Base-by-base conservation (phyloP, 2,329 filamentous ascomycete species). In the Rhinocladiella similis region DNA sequence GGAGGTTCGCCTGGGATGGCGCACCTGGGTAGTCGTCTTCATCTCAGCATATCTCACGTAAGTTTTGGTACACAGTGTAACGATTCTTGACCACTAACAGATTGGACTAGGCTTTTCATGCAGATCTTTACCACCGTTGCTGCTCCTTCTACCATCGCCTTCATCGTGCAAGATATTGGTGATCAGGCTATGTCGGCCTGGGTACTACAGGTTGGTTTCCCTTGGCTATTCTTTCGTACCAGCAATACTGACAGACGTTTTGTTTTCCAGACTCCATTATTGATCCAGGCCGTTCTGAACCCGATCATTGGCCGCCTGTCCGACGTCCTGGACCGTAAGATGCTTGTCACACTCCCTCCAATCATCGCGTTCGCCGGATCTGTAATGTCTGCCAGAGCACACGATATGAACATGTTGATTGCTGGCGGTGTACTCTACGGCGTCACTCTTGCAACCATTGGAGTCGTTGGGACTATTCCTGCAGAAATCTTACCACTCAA, bases 101-200 rank as follows among this genome's bases (percentile, higher is more conserved):
- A 3, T 10, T 7, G 29, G 10, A 33, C 6, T 7, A 33, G 29
- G 6, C 29, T 33, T 7, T 33, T 33, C 29, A 33, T 33, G 29
- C 81, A 83, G 56, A 77, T 82, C 10, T 83, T 80, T 54, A 80
- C 83, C 3, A 80, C 82, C 3, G 77, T 80, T 1, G 80, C 80
- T 4, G 80, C 80, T 5, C 79, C 80, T 1, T 81, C 78, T 0
- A 80, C 83, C 9, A 78, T 83, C 52, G 77, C 79, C 0, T 84
- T 83, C 64, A 83, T 80, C 57, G 29, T 33, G 6, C 29, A 33
- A 12, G 29, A 33, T 33, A 33, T 33, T 33, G 29, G 29, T 3
- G 29, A 33, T 12, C 29, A 33, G 10, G 29, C 29, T 33, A 33
- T 71, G 80, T n/a, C 73, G 10, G 55, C 54, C 43, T 41, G 39